Evolutionary conservation across 805 yeast genomes (phyloP).

Genomic region (Starmera dryadoides): DNA sequence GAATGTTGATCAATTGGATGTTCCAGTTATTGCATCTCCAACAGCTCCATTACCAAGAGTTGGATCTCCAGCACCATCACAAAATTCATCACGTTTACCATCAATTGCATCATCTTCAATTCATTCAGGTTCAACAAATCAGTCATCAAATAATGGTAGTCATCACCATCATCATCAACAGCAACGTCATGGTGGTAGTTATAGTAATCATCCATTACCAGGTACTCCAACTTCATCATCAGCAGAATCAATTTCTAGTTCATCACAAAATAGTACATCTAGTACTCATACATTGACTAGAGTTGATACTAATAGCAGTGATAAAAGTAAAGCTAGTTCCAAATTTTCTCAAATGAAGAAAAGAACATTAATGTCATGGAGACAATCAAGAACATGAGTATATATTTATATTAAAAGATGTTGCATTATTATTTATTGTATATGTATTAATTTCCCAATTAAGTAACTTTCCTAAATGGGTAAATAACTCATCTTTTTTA

Average conservation of each 20-base stretch:
- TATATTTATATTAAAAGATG: not conserved
- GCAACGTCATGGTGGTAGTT: no score
- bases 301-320: slow-evolving; percentile 22
- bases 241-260: slow-evolving; percentile 1
- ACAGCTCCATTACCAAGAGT: slow-evolving; percentile 5
- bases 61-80: slow-evolving; percentile 7
- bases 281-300: slow-evolving; percentile 10
- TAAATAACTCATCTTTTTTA: no score
- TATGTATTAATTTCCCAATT: no score
- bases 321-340: slow-evolving; percentile 12
- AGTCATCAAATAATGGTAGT: no score
- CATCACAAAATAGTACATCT: slow-evolving; percentile 2
- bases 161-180: no score
- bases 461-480: no score
- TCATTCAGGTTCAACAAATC: no score
- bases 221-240: not conserved
- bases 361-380: slow-evolving; percentile 18
- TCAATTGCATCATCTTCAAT: not conserved
- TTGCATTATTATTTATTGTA: not conserved
- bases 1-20: slow-evolving; percentile 18
- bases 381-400: slow-evolving; percentile 20
- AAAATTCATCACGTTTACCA: slow-evolving; percentile 11
- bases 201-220: no score
- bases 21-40: slow-evolving; percentile 8
- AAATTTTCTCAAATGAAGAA: slow-evolving; percentile 7